Evolutionary conservation across 2,329 filamentous ascomycete species (phyloP), one percentile per base, ranked within the genome.

Genomic region (Colletotrichum cuscutae): DNA sequence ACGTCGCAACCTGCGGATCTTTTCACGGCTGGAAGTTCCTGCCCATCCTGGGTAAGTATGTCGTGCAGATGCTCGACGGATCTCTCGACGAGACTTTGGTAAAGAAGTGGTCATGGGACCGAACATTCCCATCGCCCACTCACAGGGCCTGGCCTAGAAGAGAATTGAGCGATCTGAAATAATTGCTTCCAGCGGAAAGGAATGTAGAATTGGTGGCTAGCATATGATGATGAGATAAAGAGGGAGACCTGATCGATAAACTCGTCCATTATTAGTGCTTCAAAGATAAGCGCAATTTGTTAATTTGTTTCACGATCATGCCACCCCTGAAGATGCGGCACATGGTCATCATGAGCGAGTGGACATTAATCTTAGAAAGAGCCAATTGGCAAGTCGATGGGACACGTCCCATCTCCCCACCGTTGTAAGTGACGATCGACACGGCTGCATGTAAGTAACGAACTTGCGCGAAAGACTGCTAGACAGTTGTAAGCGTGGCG

Each of bases 1-100:
- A 85, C 73, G 75, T 91, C 4, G 88, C 87, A 0, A 85, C 86
- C 0, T 88, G 86, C 2, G 88, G 88, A 0, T 89, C 87, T 4
- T 88, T 89, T 65, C 88, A 90, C 76, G 84, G 86, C 26, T 89
- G 84, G 81, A 90, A 90, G 52, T 72, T 72, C 24, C 37, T 90
- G 37, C 88, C 88, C 0, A 84, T 84, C 1, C 84, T 88, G 52
- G 88, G 88, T 2, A 84, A 83, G 59, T 90, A 90, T 74, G 81
- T 87, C 58, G 75, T 81, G 5, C 84, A 84, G 53, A 80, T 81
- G 86, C 79, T 76, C 68, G 82, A 78, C 76, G 82, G 74, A 26
- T 74, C 71, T 13, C 75, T 86, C 9, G 78, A 79, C 8, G 73
- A 78, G 3, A 80, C 81, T 26, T 72, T 85, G 49, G 72, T 59